Base-by-base conservation (phyloP, 2,329 filamentous ascomycete genomes). In the Berkeleyomyces rouxiae region DNA sequence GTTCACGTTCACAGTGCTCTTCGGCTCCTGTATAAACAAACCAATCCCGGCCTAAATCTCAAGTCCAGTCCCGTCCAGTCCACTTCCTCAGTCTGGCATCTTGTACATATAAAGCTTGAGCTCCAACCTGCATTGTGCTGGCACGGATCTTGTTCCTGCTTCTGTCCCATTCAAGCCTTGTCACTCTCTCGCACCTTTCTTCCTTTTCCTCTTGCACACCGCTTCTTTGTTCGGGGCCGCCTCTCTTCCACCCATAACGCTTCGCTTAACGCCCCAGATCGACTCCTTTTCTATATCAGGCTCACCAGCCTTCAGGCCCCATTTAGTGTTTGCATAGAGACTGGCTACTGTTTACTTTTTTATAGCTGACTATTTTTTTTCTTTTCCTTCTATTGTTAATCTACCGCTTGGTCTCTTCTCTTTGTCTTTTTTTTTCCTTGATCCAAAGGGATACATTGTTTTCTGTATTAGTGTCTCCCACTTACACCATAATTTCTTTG, bases 241-340 rank as follows among this genome's bases (percentile, higher is more conserved):
- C 82, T 0, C 82, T 82, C 1, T 79, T 83, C 72, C 46, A 33
- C 58, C 40, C n/a, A 51, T 2, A 23, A 9, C 16, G 46, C 16
- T 23, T 51, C 58, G 58, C 58, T 59, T 36, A 59, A 59, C 40
- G 58, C 42, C 58, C 58, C 40, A 46, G 58, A 44, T 43, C 58
- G 40, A 43, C 58, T 59, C 58, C 58, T 59, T 59, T 47, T 44
- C 31, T 59, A 36, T 44, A 53, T 53, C 31, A 53, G 49, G 49
- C 58, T 44, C 39, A 59, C 58, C 58, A 43, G 49, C 23, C 46
- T 55, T 46, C 31, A 31, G n/a, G 7, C 44, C n/a, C 7, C 11
- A 44, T 46, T n/a, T 7, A 33, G 36, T 46, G 7, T 16, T 40
- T 46, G 42, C 31, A 16, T 13, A 37, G 36, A 37, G 49, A 53